Conservation (phyloP, 148 eudicot genomes). For the Vaccinium myrtillus region DNA sequence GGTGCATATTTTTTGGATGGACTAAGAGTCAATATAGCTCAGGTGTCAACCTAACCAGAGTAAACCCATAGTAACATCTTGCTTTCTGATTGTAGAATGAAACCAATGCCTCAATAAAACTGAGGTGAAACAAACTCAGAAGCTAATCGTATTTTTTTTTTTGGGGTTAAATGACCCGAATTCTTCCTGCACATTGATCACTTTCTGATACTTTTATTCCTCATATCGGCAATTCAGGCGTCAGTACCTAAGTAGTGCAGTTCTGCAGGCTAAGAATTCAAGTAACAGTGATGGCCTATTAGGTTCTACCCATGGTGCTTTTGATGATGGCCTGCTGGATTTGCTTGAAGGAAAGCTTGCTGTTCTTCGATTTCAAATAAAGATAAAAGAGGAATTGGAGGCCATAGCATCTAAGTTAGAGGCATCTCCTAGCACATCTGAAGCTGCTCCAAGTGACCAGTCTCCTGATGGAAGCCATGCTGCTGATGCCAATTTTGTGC, state of each 20-base stretch:
- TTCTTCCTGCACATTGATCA: neutral
- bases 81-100: neutral
- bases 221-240: slow-evolving; percentile 54
- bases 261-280: slow-evolving; percentile 91
- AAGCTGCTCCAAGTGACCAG: slow-evolving; percentile 47
- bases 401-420: slow-evolving; percentile 55
- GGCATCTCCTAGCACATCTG: slow-evolving; percentile 49
- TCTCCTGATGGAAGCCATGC: slow-evolving; percentile 33
- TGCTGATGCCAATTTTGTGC: slow-evolving; percentile 35
- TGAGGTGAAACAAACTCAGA: neutral
- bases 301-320: slow-evolving; percentile 52
- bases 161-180: neutral
- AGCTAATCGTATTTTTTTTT: neutral
- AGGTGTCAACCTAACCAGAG: neutral
- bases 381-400: slow-evolving; percentile 73
- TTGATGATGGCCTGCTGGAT: slow-evolving; percentile 85
- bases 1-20: neutral
- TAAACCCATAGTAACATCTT: neutral
- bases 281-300: slow-evolving; percentile 43
- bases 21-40: neutral
- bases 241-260: slow-evolving; percentile 88
- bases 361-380: slow-evolving; percentile 88
- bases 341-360: slow-evolving; percentile 94
- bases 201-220: slow-evolving; percentile 20
- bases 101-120: neutral